Evolutionary conservation across 2,329 filamentous ascomycete species (phyloP), one percentile per base, ranked within the genome.

Genomic region (Fusarium sp.): DNA sequence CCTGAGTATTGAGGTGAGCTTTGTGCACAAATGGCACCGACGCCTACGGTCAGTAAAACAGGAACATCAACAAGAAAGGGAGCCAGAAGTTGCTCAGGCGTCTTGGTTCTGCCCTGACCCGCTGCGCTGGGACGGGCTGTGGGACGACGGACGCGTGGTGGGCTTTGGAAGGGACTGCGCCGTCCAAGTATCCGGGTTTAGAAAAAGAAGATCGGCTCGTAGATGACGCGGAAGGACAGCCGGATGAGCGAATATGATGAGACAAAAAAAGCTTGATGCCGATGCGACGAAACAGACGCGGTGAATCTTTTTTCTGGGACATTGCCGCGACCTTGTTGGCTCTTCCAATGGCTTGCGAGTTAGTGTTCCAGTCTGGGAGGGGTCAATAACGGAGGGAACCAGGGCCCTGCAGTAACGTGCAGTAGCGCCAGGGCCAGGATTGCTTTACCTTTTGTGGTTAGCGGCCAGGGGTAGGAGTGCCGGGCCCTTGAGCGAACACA

Each of bases 261-360:
- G 70, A 64, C 66, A 69, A 47, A 69, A 70, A 70, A 68, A 35
- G 54, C 39, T 75, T 70, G 70, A 74, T 69, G 65, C 60, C 60
- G 59, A 75, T 65, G 60, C 58, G 74, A 75, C 66, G 64, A 75
- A 69, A 75, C 74, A 77, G 68, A 72, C 75, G 67, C 67, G 61
- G 50, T 63, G 57, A 69, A 63, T 63, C 59, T 63, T 26, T 17
- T 17, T 72, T 63, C 73, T 56, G 60, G 74, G 69, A 66, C 67
- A 60, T 60, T 56, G 67, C 69, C 71, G 57, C 54, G 67, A 68
- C 66, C 73, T 60, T 70, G 74, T 75, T 78, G 67, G 66, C 62
- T 78, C 68, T 70, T 68, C 65, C 68, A 64, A 44, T 57, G 58
- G 42, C 57, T 50, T 69, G 63, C 58, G 55, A 73, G 58, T 63